Base-by-base conservation (phyloP, 2,329 filamentous ascomycete species). In the Berkeleyomyces basicola region DNA sequence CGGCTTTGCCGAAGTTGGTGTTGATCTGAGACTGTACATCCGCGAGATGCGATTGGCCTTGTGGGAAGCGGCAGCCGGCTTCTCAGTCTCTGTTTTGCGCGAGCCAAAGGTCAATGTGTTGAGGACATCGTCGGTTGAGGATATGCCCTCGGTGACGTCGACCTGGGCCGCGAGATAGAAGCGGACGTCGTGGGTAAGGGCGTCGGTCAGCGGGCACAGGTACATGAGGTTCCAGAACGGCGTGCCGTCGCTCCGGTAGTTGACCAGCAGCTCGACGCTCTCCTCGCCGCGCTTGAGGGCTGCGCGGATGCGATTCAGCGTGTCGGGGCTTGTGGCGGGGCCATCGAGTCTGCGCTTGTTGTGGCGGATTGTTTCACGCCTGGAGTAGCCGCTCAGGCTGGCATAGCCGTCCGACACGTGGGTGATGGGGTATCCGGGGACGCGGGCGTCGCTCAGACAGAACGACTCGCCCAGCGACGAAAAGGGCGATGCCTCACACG, bases 141-240 rank as follows among this genome's bases (percentile, higher is more conserved):
- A 75, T 42, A 83, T 74, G 0, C 76, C 77, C 2, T 79, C 78
- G 0, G 80, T 82, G 11, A 82, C 77, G 65, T 84, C 79, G 60
- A 84, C 76, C 65, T 84, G 79, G 0, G 76, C 80, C 0, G 79
- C 80, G 14, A 85, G 73, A 67, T 78, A 81, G 69, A 78, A 82
- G 0, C 72, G 73, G 1, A 79, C 69, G 6, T 75, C 75, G 2
- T 80, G 80, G 0, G 72, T 63, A 1, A 63, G 67, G 0, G 70
- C 69, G 63, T 82, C 77, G 33, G 75, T 72, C 0, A 85, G 70
- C 0, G 82, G 81, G 57, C 78, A 75, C 1, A 78, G 70, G 59
- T 79, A 82, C 0, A 83, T 70, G 7, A 84, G 68, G 59, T 83
- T 83, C 79, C 78, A 82, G 66, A 81, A 82, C 0, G 78, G 77